Evolutionary conservation across 2,329 filamentous ascomycete species (phyloP).

Genomic region (Cadophora sp.): DNA sequence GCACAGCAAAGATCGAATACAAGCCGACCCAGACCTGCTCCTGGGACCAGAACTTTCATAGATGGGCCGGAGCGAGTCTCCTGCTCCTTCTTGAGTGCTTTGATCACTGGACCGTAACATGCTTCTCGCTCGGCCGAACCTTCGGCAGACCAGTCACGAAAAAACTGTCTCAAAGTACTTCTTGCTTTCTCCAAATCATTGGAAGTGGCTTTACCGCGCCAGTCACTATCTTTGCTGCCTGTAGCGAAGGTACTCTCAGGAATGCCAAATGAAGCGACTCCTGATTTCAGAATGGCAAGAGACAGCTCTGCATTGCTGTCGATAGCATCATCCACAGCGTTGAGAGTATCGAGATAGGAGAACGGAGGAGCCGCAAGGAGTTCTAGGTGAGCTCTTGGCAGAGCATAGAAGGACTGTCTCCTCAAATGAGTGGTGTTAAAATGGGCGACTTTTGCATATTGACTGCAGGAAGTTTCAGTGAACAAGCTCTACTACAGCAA

Average conservation of each 20-base stretch:
- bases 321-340: conserved; percentile 84
- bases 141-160: conserved; percentile 89
- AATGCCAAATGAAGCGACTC: conserved; percentile 70
- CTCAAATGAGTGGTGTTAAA: conserved; percentile 90
- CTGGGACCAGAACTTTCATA: conserved; percentile 77
- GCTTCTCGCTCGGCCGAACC: conserved; percentile 76
- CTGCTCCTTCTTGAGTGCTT: conserved; percentile 63
- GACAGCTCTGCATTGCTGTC: conserved; percentile 86
- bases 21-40: conserved; percentile 85
- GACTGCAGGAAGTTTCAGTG: conserved; percentile 56
- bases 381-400: conserved; percentile 84
- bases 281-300: conserved; percentile 75
- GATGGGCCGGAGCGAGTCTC: conserved; percentile 31
- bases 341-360: conserved; percentile 79
- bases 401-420: conserved; percentile 89
- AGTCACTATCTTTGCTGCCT: conserved; percentile 50
- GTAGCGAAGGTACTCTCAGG: conserved; percentile 22
- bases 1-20: conserved; percentile 83
- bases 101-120: conserved; percentile 77
- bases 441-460: conserved; percentile 85
- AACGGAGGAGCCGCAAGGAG: conserved; percentile 84
- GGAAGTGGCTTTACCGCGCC: conserved; percentile 73
- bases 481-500: background rate
- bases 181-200: conserved; percentile 88
- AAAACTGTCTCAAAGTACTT: conserved; percentile 92